Conservation (phyloP, 345 rosid species). For the Lepidium sativum region DNA sequence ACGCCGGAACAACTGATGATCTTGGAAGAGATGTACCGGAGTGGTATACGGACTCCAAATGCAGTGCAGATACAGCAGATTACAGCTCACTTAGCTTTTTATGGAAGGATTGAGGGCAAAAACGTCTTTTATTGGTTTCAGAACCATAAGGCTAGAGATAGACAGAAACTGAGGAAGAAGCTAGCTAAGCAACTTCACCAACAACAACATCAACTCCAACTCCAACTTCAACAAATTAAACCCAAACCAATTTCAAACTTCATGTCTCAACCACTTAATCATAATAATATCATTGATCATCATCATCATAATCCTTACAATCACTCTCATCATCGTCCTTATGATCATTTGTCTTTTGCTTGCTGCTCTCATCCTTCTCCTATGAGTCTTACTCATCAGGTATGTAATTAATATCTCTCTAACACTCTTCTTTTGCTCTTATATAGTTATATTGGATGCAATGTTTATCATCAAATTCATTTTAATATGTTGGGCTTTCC, state of each 20-base stretch:
- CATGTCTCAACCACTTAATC: slow-evolving; percentile 14
- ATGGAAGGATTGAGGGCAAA: slow-evolving; percentile 85
- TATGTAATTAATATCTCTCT: neutral
- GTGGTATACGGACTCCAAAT: slow-evolving; percentile 73
- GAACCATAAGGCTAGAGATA: slow-evolving; percentile 94
- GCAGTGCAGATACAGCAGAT: slow-evolving; percentile 83
- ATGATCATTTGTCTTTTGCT: slow-evolving; percentile 30
- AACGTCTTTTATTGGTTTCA: slow-evolving; percentile 97
- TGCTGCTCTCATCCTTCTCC: slow-evolving; percentile 26
- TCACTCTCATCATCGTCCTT: slow-evolving; percentile 23
- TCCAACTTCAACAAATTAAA: slow-evolving; percentile 25
- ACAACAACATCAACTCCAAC: slow-evolving; percentile 39
- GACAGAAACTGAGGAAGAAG: slow-evolving; percentile 73
- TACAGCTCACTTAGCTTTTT: slow-evolving; percentile 64
- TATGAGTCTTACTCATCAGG: slow-evolving; percentile 37
- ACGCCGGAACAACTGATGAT: slow-evolving; percentile 95
- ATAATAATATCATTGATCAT: slow-evolving; percentile 12
- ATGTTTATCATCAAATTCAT: neutral
- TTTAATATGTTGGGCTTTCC: too few species aligned
- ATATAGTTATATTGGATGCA: neutral
- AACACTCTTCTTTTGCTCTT: neutral
- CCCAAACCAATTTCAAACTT: slow-evolving; percentile 12
- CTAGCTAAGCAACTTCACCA: slow-evolving; percentile 58
- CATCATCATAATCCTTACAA: slow-evolving; percentile 19
- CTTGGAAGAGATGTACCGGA: slow-evolving; percentile 74